These are phyloP conservation scores for Podila epicladia DNA, from an alignment of 192 early-diverging fungal species.

Conservation along the genomic window DNA sequence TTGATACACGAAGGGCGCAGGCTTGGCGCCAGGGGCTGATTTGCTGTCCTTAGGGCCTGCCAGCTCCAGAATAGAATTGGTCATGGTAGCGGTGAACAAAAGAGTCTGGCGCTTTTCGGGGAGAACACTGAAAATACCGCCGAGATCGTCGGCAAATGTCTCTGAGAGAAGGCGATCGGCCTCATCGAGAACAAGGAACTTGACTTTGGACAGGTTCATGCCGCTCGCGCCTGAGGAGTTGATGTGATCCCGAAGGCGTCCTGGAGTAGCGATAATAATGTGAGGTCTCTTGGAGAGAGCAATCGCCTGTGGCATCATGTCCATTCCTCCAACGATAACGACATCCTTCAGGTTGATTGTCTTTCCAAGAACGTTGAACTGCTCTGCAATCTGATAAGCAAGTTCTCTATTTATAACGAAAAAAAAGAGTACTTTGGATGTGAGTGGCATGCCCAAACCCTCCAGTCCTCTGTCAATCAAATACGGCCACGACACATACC, in stretches of 20 bases:
- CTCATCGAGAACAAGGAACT: conserved; percentile 95
- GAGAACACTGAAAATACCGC: conserved; percentile 76
- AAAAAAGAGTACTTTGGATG: not conserved
- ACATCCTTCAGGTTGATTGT: conserved; percentile 84
- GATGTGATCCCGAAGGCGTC: conserved; percentile 93
- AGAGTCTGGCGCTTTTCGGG: conserved; percentile 92
- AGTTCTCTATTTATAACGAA: conserved; percentile 83
- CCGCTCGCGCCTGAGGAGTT: conserved; percentile 73
- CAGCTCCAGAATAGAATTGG: conserved; percentile 84
- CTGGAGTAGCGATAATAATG: conserved; percentile 95
- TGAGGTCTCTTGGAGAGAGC: conserved; percentile 88
- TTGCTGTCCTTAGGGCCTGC: conserved; percentile 50
- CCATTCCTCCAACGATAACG: conserved; percentile 93
- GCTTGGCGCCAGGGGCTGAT: conserved; percentile 12
- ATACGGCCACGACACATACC: conserved; percentile 48
- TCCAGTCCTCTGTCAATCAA: not conserved
- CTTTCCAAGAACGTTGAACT: conserved; percentile 93
- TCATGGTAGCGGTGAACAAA: conserved; percentile 98
- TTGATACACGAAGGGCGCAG: conserved; percentile 62
- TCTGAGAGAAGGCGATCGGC: conserved; percentile 91
- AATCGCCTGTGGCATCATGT: conserved; percentile 95
- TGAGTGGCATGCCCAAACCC: not conserved
- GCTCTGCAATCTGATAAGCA: conserved; percentile 98
- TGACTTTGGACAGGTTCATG: conserved; percentile 75
- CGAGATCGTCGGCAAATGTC: conserved; percentile 87